phyloP scores from a whole-genome alignment of 2,329 filamentous ascomycete species.

The Aureobasidium subglaciale region DNA sequence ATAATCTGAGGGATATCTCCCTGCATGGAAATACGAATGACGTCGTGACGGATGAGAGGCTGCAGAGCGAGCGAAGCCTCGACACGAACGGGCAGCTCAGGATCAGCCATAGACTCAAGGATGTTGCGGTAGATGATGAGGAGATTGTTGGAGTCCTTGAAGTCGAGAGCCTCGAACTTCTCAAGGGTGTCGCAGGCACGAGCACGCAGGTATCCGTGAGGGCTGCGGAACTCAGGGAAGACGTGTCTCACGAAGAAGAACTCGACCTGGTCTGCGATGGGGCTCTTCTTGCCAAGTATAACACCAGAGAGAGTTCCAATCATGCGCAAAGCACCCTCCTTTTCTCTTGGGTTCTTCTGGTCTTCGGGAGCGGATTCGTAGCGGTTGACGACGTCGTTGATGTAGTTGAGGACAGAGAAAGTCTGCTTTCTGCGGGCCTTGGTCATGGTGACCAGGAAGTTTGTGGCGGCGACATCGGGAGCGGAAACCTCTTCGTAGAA shows the following conservation, averaged over 20 bases:
- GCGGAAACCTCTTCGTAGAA: conserved; percentile 96
- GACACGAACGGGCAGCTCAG: conserved; percentile 86
- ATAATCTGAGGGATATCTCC: conserved; percentile 98
- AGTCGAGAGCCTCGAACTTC: conserved; percentile 95
- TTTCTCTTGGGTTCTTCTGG: conserved; percentile 88
- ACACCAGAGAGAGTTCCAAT: conserved; percentile 92
- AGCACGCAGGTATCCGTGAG: conserved; percentile 84
- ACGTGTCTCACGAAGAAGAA: conserved; percentile 98
- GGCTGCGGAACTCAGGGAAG: conserved; percentile 93
- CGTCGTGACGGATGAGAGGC: conserved; percentile 88
- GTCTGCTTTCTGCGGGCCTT: conserved; percentile 94
- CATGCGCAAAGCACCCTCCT: conserved; percentile 94
- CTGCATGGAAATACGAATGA: conserved; percentile 93
- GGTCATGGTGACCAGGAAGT: conserved; percentile 90
- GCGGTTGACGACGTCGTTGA: conserved; percentile 89
- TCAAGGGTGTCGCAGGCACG: conserved; percentile 95
- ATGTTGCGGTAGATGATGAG: conserved; percentile 96
- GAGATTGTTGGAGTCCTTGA: conserved; percentile 92
- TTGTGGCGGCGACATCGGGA: conserved; percentile 90
- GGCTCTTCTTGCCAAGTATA: conserved; percentile 95
- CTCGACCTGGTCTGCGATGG: conserved; percentile 94
- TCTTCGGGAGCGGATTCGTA: conserved; percentile 79
- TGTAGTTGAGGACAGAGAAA: conserved; percentile 87
- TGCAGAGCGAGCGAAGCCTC: conserved; percentile 91
- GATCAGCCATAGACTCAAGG: conserved; percentile 90